phyloP scores from a whole-genome alignment of 257 asterid species.

The Przewalskia tangutica region DNA sequence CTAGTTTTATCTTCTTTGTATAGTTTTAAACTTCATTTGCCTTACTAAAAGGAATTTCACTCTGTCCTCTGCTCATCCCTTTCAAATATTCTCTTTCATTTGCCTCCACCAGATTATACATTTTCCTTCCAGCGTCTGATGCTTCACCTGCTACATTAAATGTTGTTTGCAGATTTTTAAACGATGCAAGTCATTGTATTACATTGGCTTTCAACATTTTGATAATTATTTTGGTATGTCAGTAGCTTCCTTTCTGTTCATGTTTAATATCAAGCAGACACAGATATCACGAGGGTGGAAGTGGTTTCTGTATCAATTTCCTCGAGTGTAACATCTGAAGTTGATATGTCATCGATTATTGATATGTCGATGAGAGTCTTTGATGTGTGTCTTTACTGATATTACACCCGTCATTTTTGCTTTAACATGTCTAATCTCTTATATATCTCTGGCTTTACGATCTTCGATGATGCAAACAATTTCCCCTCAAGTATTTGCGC shows the following conservation, averaged over 20 bases:
- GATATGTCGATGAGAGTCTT: not conserved
- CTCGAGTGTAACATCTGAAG: not conserved
- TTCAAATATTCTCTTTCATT: not conserved
- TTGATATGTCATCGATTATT: not conserved
- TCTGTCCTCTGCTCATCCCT: not conserved
- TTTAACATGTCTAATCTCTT: not conserved
- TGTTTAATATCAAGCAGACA: not conserved
- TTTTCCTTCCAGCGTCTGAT: not conserved
- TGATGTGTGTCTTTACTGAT: not conserved
- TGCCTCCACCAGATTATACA: not conserved
- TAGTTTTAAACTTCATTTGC: not conserved
- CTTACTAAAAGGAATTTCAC: not conserved
- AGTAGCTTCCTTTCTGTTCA: not conserved
- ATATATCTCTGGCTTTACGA: not conserved
- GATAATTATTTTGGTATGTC: not conserved
- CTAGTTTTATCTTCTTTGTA: not conserved
- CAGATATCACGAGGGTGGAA: not conserved
- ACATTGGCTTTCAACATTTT: not conserved
- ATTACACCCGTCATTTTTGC: not conserved
- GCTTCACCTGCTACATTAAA: not conserved
- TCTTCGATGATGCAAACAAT: not conserved
- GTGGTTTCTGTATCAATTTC: not conserved
- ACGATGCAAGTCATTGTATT: not conserved
- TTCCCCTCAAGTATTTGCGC: not conserved
- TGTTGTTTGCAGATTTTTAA: not conserved